Conservation (phyloP, 1,139 yeast genomes). For the Blastobotrys apis region DNA sequence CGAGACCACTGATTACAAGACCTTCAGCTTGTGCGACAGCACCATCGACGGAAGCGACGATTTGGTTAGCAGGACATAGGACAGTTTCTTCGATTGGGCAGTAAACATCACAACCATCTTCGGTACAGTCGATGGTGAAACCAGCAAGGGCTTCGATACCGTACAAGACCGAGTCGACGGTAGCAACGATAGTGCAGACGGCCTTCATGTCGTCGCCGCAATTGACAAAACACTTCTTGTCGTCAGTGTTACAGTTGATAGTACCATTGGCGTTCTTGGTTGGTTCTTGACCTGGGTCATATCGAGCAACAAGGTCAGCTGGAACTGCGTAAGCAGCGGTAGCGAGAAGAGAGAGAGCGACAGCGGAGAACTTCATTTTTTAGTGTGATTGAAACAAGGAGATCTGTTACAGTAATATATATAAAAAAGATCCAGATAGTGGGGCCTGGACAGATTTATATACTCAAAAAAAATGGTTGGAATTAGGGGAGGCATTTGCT, state of each 20-base stretch:
- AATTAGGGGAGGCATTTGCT: too few species aligned
- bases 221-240: conserved; percentile 16
- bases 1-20: conserved; percentile 15
- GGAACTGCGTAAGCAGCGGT: conserved; percentile 2
- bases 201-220: conserved; percentile 14
- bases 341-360: background rate
- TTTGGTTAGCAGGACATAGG: conserved; percentile 18
- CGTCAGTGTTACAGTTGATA: conserved; percentile 17
- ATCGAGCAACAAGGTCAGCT: background rate
- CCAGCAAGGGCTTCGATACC: conserved; percentile 20
- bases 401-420: background rate
- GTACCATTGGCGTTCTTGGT: conserved; percentile 9
- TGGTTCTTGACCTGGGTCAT: background rate
- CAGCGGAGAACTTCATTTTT: conserved; percentile 3
- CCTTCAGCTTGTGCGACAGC: conserved; percentile 19
- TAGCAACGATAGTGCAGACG: conserved; percentile 17
- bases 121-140: conserved; percentile 16
- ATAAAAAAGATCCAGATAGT: background rate
- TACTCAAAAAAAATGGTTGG: too few species aligned
- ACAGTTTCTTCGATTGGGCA: conserved; percentile 20
- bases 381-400: background rate
- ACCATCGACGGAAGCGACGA: conserved; percentile 18
- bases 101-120: conserved; percentile 17
- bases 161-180: conserved; percentile 19
- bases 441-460: too few species aligned